Evolutionary conservation across 805 yeast species (phyloP).

Genomic region (Ascoidea asiatica): DNA sequence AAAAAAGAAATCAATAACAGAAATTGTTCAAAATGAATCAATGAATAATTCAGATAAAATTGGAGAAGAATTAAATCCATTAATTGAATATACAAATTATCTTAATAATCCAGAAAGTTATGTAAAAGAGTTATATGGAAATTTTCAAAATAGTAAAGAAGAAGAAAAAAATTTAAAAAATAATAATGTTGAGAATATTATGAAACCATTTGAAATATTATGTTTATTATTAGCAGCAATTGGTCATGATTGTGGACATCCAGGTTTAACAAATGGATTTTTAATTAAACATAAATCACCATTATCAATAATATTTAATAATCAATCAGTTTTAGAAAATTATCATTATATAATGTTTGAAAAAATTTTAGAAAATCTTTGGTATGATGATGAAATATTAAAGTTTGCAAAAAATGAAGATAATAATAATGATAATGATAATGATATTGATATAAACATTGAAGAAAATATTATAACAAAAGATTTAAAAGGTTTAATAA

Average conservation of each 20-base stretch:
- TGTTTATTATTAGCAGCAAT: slow-evolving; percentile 67
- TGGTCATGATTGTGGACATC: slow-evolving; percentile 96
- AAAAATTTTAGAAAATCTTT: slow-evolving; percentile 33
- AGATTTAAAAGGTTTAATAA: slow-evolving; percentile 15
- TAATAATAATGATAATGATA: slow-evolving; percentile 6
- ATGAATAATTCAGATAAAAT: slow-evolving; percentile 11
- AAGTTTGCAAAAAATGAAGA: slow-evolving; percentile 3
- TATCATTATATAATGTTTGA: slow-evolving; percentile 63
- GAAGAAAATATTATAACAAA: slow-evolving; percentile 8
- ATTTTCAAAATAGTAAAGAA: no score
- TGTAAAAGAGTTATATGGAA: slow-evolving; percentile 2
- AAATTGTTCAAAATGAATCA: slow-evolving; percentile 6
- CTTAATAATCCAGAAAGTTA: slow-evolving; percentile 6
- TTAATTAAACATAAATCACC: slow-evolving; percentile 47
- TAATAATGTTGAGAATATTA: not conserved
- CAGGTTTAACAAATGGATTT: slow-evolving; percentile 82
- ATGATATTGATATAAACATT: slow-evolving; percentile 6
- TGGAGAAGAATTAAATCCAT: slow-evolving; percentile 10
- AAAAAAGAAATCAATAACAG: not conserved
- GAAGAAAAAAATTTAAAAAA: not conserved
- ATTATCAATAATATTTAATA: slow-evolving; percentile 45
- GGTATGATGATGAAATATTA: slow-evolving; percentile 37
- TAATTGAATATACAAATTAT: slow-evolving; percentile 6
- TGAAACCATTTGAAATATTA: slow-evolving; percentile 33
- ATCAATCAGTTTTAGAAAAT: slow-evolving; percentile 65